Evolutionary conservation across 2,329 filamentous ascomycete species (phyloP).

Genomic region (Trichophyton benhamiae): DNA sequence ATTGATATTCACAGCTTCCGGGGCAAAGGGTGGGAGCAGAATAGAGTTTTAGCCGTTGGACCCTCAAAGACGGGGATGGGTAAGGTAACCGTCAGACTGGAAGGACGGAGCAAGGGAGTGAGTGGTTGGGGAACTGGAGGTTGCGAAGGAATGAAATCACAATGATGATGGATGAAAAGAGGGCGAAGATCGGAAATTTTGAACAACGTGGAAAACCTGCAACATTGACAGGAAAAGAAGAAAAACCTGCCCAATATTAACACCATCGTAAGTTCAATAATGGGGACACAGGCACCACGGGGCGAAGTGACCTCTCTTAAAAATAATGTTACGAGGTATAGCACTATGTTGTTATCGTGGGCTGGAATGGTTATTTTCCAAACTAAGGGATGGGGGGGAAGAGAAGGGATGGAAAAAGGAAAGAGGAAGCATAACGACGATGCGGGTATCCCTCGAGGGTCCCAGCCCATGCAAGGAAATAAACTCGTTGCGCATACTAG

Average conservation of each 20-base stretch:
- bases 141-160: not conserved
- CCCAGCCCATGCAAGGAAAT: not conserved
- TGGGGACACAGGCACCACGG: not conserved
- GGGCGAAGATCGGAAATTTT: slow-evolving; percentile 1
- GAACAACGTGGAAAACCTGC: not conserved
- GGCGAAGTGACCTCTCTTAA: not conserved
- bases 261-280: not conserved
- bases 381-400: not conserved
- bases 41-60: not conserved
- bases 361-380: not conserved
- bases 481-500: not conserved
- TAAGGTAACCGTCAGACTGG: not conserved
- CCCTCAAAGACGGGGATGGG: not conserved
- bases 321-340: not conserved
- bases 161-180: not conserved
- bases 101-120: not conserved
- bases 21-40: not conserved
- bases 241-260: not conserved
- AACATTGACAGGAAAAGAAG: not conserved
- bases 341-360: not conserved
- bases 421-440: not conserved
- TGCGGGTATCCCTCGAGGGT: not conserved
- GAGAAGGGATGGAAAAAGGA: not conserved
- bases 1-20: not conserved
- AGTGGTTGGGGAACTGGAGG: not conserved